phyloP scores from a whole-genome alignment of 257 asterid species.

The Thymus quinquecostatus region DNA sequence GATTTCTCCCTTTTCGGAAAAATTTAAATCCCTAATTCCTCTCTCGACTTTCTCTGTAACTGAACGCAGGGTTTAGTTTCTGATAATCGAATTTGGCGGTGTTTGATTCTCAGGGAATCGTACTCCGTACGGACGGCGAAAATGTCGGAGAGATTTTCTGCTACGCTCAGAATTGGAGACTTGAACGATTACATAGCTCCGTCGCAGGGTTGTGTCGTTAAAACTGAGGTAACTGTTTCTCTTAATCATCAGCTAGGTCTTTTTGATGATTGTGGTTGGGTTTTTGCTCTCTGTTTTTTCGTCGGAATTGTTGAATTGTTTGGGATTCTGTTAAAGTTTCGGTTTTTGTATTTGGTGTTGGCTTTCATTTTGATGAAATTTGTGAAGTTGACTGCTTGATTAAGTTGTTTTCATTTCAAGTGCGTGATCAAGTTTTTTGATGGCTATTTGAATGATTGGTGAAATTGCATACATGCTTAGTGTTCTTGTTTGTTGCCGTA shows the following conservation, averaged over 20 bases:
- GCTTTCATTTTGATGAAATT: neutral
- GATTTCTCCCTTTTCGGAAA: neutral
- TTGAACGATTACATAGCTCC: constrained; percentile 98
- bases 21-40: constrained; percentile 35
- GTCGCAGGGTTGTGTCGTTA: constrained; percentile 91
- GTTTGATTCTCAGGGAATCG: neutral
- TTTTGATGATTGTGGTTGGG: neutral
- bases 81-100: too few relatives aligned
- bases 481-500: neutral
- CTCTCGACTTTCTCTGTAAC: neutral
- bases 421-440: neutral
- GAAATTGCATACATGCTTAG: neutral
- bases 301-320: neutral
- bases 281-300: neutral
- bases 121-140: neutral
- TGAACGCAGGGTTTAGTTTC: too few relatives aligned
- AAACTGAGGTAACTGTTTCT: constrained; percentile 57
- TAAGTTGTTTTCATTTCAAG: neutral
- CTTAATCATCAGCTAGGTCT: constrained; percentile 18
- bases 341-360: neutral
- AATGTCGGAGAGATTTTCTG: constrained; percentile 93
- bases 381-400: constrained; percentile 9
- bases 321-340: constrained; percentile 8
- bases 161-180: constrained; percentile 91
- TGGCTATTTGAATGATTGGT: neutral